A percentile compares a stretch with the other conserved stretches of the same genome.
phyloP scores from a whole-genome alignment of 176 grass and related monocot species.

The Juncus inflexus region DNA sequence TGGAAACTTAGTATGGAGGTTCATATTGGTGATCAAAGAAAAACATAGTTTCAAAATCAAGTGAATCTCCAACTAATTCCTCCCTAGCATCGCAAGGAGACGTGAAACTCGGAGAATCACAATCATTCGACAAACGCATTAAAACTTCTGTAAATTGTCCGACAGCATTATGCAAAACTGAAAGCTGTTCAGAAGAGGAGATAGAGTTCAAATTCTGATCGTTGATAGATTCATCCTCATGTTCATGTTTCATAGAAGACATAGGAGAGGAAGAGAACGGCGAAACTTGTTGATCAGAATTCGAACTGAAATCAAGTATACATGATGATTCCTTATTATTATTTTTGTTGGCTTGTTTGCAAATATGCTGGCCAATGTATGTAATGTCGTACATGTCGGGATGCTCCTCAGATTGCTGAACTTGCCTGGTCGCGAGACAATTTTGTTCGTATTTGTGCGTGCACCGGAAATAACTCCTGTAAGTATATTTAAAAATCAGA shows the following conservation, averaged over 20 bases:
- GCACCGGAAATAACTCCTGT: conserved; percentile 54
- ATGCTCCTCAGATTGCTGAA: conserved; percentile 31
- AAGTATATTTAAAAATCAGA: conserved; percentile 16
- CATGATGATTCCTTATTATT: background rate
- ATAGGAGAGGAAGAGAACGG: conserved; percentile 1
- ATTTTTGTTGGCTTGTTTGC: conserved; percentile 24
- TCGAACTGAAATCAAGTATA: conserved; percentile 15
- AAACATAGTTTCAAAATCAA: conserved; percentile 1
- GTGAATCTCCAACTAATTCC: background rate
- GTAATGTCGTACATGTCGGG: conserved; percentile 27
- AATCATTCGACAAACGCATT: too few species aligned
- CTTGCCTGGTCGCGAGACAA: conserved; percentile 42
- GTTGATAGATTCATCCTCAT: conserved; percentile 23
- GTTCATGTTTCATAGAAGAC: conserved; percentile 12
- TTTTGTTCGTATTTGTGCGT: conserved; percentile 30
- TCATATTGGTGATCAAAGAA: background rate
- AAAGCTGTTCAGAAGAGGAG: background rate
- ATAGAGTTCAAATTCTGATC: conserved; percentile 6
- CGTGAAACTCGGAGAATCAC: too few species aligned
- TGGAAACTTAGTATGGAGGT: background rate
- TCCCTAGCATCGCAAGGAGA: background rate
- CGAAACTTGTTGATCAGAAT: conserved; percentile 2
- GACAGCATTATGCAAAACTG: too few species aligned
- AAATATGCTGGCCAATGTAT: conserved; percentile 41
- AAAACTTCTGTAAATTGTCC: too few species aligned